Conservation (phyloP, 805 yeast species). For the Saturnispora mendoncae region DNA sequence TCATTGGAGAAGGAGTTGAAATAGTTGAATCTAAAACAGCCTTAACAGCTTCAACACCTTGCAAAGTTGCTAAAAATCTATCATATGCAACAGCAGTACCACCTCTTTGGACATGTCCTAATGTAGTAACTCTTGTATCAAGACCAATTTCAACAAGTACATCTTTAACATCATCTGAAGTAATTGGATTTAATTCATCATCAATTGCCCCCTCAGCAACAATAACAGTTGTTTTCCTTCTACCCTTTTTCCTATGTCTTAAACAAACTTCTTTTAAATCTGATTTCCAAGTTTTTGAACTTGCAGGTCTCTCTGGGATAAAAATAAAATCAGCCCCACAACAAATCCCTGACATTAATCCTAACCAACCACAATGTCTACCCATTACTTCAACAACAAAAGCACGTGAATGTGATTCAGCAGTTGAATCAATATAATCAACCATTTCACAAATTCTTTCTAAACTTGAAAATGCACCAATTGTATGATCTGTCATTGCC, state of each 20-base stretch:
- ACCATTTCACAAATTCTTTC: constrained; percentile 90
- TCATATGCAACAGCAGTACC: constrained; percentile 97
- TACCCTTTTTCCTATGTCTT: constrained; percentile 78
- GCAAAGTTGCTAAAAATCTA: constrained; percentile 83
- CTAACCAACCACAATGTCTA: constrained; percentile 98
- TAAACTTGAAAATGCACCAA: constrained; percentile 91
- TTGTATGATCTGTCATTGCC: constrained; percentile 94
- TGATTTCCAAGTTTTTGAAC: constrained; percentile 64
- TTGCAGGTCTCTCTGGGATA: constrained; percentile 90
- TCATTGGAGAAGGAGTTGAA: constrained; percentile 88
- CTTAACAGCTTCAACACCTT: constrained; percentile 95
- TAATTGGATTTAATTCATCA: constrained; percentile 67
- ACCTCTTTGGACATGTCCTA: constrained; percentile 98
- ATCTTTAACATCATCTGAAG: constrained; percentile 71
- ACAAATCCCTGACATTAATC: constrained; percentile 93
- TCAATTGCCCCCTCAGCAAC: constrained; percentile 98
- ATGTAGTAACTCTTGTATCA: constrained; percentile 89
- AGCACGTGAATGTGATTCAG: constrained; percentile 93
- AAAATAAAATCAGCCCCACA: constrained; percentile 92
- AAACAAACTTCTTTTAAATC: constrained; percentile 67
- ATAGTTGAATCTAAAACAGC: constrained; percentile 88
- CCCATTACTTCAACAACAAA: constrained; percentile 99
- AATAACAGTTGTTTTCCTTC: constrained; percentile 89
- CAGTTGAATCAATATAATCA: constrained; percentile 96
- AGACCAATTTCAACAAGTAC: constrained; percentile 77